Evolutionary conservation across 2,329 filamentous ascomycete genomes (phyloP).

Genomic region (Monosporascus sp.): DNA sequence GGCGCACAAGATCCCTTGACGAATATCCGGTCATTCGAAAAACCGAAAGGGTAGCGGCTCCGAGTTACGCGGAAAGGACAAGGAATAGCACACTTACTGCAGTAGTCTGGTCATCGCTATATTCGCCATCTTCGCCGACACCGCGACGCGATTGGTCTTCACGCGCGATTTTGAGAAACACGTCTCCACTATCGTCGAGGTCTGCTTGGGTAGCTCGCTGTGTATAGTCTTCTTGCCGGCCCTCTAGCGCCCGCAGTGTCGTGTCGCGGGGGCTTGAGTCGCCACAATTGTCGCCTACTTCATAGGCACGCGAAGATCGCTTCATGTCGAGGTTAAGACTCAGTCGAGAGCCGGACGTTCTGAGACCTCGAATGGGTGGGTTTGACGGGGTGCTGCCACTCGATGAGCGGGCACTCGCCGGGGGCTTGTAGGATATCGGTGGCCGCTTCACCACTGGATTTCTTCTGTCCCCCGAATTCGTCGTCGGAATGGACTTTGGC

Average conservation of each 20-base stretch:
- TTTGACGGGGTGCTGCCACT: slow-evolving; percentile 29
- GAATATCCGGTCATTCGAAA: too few species aligned
- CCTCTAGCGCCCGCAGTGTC: slow-evolving; percentile 47
- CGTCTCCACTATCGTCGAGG: slow-evolving; percentile 50
- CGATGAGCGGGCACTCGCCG: slow-evolving; percentile 23
- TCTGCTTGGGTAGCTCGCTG: slow-evolving; percentile 31
- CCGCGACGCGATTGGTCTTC: slow-evolving; percentile 41
- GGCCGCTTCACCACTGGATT: slow-evolving; percentile 36
- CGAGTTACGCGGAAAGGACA: too few species aligned
- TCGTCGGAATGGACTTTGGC: slow-evolving; percentile 38
- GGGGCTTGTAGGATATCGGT: slow-evolving; percentile 46
- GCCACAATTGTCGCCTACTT: slow-evolving; percentile 35
- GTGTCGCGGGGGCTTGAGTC: slow-evolving; percentile 43
- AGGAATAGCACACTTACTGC: slow-evolving; percentile 37
- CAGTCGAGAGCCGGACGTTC: slow-evolving; percentile 52
- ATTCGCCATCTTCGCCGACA: slow-evolving; percentile 27
- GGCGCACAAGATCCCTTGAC: too few species aligned
- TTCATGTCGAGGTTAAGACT: slow-evolving; percentile 48
- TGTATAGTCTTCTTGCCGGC: slow-evolving; percentile 31
- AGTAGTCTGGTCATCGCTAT: slow-evolving; percentile 32
- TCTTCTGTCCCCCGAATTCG: slow-evolving; percentile 44
- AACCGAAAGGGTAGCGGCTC: too few species aligned
- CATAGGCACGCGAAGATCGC: slow-evolving; percentile 36
- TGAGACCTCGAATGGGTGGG: slow-evolving; percentile 51
- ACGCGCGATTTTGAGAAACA: slow-evolving; percentile 54